Evolutionary conservation across 1,284 basidiomycete species (phyloP).

Genomic region (Waitea zeae): DNA sequence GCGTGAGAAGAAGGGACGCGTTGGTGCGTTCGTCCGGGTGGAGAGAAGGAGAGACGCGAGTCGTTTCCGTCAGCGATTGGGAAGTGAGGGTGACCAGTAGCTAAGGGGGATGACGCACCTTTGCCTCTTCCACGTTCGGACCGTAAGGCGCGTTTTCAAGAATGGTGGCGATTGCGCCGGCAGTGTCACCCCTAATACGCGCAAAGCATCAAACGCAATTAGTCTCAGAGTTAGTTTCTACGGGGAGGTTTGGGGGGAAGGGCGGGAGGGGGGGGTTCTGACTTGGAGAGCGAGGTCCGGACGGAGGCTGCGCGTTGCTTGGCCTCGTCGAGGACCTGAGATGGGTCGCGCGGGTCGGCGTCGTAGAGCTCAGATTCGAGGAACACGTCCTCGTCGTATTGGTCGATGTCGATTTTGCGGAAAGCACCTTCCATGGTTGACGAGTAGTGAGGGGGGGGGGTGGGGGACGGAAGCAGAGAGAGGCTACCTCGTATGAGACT

Average conservation of each 20-base stretch:
- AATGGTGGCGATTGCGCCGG: conserved; percentile 52
- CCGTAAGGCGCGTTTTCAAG: conserved; percentile 77
- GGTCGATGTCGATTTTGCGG: conserved; percentile 90
- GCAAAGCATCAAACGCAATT: conserved; percentile 1
- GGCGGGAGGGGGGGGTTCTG: too few species aligned
- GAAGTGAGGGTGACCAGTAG: too few species aligned
- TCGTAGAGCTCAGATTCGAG: conserved; percentile 78
- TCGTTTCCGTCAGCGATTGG: not conserved
- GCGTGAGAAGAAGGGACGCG: conserved; percentile 1
- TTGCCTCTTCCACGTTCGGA: conserved; percentile 72
- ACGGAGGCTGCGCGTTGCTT: conserved; percentile 62
- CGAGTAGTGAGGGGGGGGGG: not conserved
- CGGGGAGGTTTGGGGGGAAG: not conserved
- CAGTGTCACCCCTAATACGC: conserved; percentile 47
- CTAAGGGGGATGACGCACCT: conserved; percentile 51
- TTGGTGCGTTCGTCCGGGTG: too few species aligned
- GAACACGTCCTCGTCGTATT: conserved; percentile 83
- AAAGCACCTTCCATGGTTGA: conserved; percentile 56
- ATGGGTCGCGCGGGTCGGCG: conserved; percentile 67
- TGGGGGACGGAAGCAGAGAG: not conserved
- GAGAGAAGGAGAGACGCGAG: not conserved
- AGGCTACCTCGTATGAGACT: too few species aligned
- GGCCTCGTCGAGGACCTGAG: conserved; percentile 59
- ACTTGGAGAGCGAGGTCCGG: conserved; percentile 61
- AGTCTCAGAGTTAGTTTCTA: conserved; percentile 3